phyloP scores from a whole-genome alignment of 1,139 yeast species.

The Pichia sp. region DNA sequence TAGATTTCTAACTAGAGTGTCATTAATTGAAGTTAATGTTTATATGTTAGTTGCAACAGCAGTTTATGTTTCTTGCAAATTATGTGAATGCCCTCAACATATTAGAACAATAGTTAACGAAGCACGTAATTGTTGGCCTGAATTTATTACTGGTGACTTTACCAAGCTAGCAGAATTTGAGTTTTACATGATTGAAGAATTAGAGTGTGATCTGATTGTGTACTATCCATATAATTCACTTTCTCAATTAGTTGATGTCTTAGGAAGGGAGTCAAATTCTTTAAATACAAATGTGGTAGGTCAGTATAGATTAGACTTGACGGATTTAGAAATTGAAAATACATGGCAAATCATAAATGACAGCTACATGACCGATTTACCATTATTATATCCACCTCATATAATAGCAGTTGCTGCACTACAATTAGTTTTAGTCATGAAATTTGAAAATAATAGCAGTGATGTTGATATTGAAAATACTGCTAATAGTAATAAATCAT shows the following conservation, averaged over 20 bases:
- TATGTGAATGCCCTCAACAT: conserved; percentile 94
- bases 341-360: conserved; percentile 90
- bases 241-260: conserved; percentile 47
- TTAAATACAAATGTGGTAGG: not conserved
- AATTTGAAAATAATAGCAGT: conserved; percentile 26
- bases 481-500: not conserved
- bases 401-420: conserved; percentile 81
- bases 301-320: conserved; percentile 33
- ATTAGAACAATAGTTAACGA: conserved; percentile 76
- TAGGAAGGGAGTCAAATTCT: conserved; percentile 24
- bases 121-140: conserved; percentile 92
- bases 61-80: conserved; percentile 83
- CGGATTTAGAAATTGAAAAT: conserved; percentile 71
- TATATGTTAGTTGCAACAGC: conserved; percentile 80
- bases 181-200: conserved; percentile 84
- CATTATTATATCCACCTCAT: conserved; percentile 81
- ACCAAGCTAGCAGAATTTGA: conserved; percentile 95
- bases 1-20: conserved; percentile 65
- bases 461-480: not conserved
- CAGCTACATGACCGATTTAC: conserved; percentile 80
- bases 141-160: conserved; percentile 84
- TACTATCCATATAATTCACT: conserved; percentile 87
- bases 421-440: conserved; percentile 61
- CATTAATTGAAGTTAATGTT: conserved; percentile 73
- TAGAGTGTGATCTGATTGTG: conserved; percentile 70